Conservation (phyloP, 495 filamentous ascomycete genomes). For the Podospora didyma region DNA sequence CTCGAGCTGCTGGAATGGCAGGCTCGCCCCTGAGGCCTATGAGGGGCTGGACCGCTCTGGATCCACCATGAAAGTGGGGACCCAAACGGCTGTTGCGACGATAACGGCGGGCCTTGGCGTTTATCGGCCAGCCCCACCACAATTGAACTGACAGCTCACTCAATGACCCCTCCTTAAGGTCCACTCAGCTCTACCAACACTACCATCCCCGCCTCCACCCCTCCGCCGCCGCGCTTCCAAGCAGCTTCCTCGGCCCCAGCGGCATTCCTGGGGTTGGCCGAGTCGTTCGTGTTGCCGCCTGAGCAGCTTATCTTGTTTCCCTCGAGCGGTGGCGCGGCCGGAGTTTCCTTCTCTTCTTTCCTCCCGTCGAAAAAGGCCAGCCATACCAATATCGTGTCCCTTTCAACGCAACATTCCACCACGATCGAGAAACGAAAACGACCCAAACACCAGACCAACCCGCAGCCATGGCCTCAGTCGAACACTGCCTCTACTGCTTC, state of each 20-base stretch:
- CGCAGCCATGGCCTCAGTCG: slow-evolving; percentile 66
- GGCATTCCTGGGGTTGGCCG: neutral
- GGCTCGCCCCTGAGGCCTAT: neutral
- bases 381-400: no score
- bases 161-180: neutral
- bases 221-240: neutral
- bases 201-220: neutral
- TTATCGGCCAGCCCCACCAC: neutral
- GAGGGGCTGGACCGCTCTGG: neutral
- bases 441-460: no score
- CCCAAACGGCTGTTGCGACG: neutral
- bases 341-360: neutral
- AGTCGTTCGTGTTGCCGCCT: neutral
- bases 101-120: neutral
- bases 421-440: no score
- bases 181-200: neutral
- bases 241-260: neutral
- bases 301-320: neutral
- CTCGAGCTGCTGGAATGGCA: no score
- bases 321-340: neutral
- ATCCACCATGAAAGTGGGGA: neutral
- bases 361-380: no score
- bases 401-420: no score
- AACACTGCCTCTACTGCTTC: slow-evolving; percentile 90
- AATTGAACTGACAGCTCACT: neutral